Conservation (phyloP, 192 early-diverging fungal species). For the Backusella tuberculispora region DNA sequence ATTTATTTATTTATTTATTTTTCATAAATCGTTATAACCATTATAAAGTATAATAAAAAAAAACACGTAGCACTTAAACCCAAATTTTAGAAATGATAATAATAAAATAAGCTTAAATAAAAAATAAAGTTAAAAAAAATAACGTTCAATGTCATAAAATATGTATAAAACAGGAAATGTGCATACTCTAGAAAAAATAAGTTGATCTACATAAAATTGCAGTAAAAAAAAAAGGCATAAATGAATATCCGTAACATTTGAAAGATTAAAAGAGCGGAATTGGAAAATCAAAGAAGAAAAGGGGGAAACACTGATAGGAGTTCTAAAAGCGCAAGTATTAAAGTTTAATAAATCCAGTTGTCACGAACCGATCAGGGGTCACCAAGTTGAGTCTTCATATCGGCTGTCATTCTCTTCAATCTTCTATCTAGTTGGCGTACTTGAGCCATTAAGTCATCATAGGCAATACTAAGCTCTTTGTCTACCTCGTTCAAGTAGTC, state of each 20-base stretch:
- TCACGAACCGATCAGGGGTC: conserved; percentile 6
- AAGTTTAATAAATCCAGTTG: conserved; percentile 7
- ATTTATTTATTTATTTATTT: neutral
- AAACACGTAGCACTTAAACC: neutral
- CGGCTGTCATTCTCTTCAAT: conserved; percentile 26
- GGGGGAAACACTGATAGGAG: conserved; percentile 1
- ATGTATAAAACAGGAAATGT: conserved; percentile 8
- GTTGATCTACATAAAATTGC: conserved; percentile 6
- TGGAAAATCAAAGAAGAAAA: neutral
- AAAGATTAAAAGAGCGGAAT: neutral
- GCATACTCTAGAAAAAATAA: neutral
- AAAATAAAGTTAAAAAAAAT: neutral
- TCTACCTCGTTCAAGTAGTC: conserved; percentile 37
- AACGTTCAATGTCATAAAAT: neutral
- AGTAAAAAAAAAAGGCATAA: conserved; percentile 1
- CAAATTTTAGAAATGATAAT: neutral
- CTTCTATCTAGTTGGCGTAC: conserved; percentile 36
- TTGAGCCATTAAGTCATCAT: conserved; percentile 37
- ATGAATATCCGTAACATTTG: conserved; percentile 1
- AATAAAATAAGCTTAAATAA: neutral
- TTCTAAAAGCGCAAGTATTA: neutral
- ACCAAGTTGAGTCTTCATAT: conserved; percentile 21
- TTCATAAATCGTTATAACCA: neutral
- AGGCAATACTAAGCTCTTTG: conserved; percentile 34
- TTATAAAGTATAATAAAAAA: neutral